These are phyloP conservation scores for Acrasis kona DNA, from an alignment of 78 protist species.

Conservation along the genomic window DNA sequence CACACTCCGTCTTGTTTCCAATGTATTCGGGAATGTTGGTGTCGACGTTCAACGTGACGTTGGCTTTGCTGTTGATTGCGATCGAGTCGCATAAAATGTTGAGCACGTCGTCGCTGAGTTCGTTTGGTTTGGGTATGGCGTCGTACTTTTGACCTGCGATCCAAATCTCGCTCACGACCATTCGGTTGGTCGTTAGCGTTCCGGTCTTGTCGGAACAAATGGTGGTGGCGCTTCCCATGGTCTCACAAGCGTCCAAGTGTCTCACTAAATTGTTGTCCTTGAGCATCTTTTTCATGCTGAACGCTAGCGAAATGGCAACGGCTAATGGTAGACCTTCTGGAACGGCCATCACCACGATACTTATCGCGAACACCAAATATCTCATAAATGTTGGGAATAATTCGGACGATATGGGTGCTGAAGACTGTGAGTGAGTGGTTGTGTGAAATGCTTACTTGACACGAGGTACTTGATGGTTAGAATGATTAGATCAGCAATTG, in stretches of 20 bases:
- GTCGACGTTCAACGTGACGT: too few relatives aligned
- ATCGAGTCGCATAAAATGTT: too few relatives aligned
- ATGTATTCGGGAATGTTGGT: too few relatives aligned
- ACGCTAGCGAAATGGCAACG: conserved; percentile 93
- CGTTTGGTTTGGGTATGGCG: neutral
- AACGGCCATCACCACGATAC: conserved; percentile 93
- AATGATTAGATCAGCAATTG: conserved; percentile 20
- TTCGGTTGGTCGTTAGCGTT: conserved; percentile 84
- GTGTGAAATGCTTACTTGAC: too few relatives aligned
- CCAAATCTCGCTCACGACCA: conserved; percentile 52
- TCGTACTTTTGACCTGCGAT: neutral
- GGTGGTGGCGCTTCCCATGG: conserved; percentile 76
- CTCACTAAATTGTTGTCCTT: conserved; percentile 92
- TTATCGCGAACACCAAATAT: conserved; percentile 73
- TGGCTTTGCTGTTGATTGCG: too few relatives aligned
- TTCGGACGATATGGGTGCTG: too few relatives aligned
- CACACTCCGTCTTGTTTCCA: conserved; percentile 44
- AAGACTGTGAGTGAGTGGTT: too few relatives aligned
- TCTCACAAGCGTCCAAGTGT: conserved; percentile 90
- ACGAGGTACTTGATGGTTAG: conserved; percentile 8
- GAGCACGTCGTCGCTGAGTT: too few relatives aligned
- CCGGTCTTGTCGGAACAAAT: conserved; percentile 95
- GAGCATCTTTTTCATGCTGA: conserved; percentile 83
- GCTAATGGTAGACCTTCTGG: conserved; percentile 98
- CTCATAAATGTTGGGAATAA: too few relatives aligned